phyloP scores from a whole-genome alignment of 176 grass and related monocot species.

The Oryza australiensis region DNA sequence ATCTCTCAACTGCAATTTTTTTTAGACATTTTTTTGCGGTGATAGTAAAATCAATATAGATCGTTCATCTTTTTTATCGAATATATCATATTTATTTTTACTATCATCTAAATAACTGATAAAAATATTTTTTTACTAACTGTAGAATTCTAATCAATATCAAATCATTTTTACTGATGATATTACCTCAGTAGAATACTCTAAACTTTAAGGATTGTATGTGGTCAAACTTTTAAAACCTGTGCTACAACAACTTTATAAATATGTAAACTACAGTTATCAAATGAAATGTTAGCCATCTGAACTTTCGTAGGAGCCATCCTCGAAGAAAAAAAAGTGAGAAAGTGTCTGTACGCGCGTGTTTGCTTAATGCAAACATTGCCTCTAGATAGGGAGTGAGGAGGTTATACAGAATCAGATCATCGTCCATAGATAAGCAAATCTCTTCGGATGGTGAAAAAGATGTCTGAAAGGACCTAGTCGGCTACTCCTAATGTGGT shows the following conservation, averaged over 20 bases:
- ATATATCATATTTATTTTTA: too few relatives aligned
- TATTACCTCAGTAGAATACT: too few relatives aligned
- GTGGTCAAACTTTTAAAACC: background rate
- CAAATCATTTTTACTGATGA: too few relatives aligned
- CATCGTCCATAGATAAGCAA: background rate
- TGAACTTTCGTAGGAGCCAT: background rate
- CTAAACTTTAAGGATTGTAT: background rate
- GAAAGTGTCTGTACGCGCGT: background rate
- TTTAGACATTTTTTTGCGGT: too few relatives aligned
- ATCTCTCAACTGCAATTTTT: too few relatives aligned
- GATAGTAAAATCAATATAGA: too few relatives aligned
- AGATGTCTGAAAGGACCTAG: constrained; percentile 3
- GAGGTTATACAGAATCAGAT: constrained; percentile 25
- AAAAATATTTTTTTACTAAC: too few relatives aligned
- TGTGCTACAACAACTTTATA: background rate
- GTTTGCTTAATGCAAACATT: background rate
- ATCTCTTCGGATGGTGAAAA: background rate
- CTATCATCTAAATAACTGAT: too few relatives aligned
- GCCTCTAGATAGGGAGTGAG: background rate
- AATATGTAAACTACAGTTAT: background rate
- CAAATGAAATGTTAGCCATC: background rate
- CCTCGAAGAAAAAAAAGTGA: too few relatives aligned
- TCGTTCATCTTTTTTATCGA: too few relatives aligned
- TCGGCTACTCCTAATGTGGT: background rate
- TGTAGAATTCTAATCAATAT: too few relatives aligned